phyloP scores from a whole-genome alignment of 1,284 basidiomycete genomes.

The Cryptococcus deneoformans region DNA sequence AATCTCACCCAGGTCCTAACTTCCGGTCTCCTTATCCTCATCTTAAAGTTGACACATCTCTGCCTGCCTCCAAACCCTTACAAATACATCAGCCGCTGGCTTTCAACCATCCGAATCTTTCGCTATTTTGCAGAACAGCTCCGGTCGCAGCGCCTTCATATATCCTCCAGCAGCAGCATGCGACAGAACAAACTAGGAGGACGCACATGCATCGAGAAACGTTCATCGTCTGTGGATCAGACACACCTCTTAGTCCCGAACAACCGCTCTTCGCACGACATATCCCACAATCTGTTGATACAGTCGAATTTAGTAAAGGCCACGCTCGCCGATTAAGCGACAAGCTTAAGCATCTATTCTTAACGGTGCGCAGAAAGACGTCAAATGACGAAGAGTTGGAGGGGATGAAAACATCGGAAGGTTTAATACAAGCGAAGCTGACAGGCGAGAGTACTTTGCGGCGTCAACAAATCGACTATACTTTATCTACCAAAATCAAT shows the following conservation, averaged over 20 bases:
- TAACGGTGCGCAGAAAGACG: background rate
- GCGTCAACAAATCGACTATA: background rate
- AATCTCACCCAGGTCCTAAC: background rate
- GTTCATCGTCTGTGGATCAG: background rate
- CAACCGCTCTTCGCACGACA: background rate
- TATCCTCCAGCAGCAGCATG: background rate
- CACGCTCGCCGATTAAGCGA: slow-evolving; percentile 4
- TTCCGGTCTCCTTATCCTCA: background rate
- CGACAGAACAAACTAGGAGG: background rate
- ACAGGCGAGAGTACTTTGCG: background rate
- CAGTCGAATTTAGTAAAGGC: background rate
- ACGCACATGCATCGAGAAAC: slow-evolving; percentile 2
- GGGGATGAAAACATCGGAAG: background rate
- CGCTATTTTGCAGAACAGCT: background rate
- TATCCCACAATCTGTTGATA: background rate
- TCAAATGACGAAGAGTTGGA: background rate
- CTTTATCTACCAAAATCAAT: background rate
- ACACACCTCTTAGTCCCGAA: background rate
- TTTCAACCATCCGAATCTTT: background rate
- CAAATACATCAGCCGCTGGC: background rate
- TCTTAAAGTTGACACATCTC: background rate
- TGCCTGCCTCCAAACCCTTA: background rate
- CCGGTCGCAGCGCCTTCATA: background rate
- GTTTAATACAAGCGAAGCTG: background rate
- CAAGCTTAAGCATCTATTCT: slow-evolving; percentile 2